A percentile compares a stretch with the other conserved stretches of the same genome.
phyloP scores from a whole-genome alignment of 163 green algal genomes.

The Scenedesmus sp. region DNA sequence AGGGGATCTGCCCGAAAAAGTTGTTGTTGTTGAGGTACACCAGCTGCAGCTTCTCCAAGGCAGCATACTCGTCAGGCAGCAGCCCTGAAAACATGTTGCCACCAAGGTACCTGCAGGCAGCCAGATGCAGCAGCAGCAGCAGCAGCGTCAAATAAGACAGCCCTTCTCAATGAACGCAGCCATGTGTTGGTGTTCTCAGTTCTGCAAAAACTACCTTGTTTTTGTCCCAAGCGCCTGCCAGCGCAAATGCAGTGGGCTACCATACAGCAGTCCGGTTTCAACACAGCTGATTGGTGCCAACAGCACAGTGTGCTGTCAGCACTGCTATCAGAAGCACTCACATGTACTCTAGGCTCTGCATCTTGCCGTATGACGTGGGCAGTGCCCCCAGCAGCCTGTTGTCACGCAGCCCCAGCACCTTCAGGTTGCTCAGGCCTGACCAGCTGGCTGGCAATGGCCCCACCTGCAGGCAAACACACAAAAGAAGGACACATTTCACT shows the following conservation, averaged over 20 bases:
- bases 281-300: too few relatives aligned
- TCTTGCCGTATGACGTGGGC: neutral
- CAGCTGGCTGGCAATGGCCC: neutral
- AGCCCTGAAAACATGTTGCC: slow-evolving; percentile 3
- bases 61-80: neutral
- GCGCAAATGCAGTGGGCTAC: too few relatives aligned
- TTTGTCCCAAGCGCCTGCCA: too few relatives aligned
- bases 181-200: too few relatives aligned
- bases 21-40: neutral
- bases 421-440: neutral
- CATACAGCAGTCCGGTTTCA: too few relatives aligned
- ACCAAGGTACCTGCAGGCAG: neutral
- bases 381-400: neutral
- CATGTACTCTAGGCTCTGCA: neutral
- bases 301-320: too few relatives aligned
- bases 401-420: neutral
- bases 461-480: neutral
- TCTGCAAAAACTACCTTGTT: too few relatives aligned
- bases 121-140: too few relatives aligned
- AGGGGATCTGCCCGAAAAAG: neutral
- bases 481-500: too few relatives aligned
- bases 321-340: neutral
- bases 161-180: too few relatives aligned
- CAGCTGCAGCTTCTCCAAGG: neutral
- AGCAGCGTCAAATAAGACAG: too few relatives aligned